Conservation (phyloP, 2,329 filamentous ascomycete genomes). For the Penicillium frequentans region DNA sequence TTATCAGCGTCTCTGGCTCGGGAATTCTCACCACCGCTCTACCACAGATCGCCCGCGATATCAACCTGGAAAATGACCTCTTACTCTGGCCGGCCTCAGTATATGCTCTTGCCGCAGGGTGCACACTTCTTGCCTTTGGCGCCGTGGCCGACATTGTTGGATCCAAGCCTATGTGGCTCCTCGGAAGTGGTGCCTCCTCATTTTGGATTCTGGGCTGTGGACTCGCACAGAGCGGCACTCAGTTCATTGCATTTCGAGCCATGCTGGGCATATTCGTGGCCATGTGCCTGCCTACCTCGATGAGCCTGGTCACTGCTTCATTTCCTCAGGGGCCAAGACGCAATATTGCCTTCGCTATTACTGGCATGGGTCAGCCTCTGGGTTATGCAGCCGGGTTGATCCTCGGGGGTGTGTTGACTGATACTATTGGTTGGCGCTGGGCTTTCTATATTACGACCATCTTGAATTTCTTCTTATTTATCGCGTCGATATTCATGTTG, state of each 20-base stretch:
- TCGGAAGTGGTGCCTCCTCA: background rate
- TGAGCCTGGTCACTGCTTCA: conserved; percentile 2
- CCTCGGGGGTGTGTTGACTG: conserved; percentile 50
- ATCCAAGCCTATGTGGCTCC: background rate
- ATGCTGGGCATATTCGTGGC: background rate
- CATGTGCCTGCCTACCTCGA: conserved; percentile 27
- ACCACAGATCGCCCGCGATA: background rate
- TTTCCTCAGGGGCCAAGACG: conserved; percentile 39
- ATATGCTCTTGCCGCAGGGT: background rate
- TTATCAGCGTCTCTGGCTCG: background rate
- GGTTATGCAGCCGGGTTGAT: conserved; percentile 52
- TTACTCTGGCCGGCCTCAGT: background rate
- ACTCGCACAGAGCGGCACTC: background rate
- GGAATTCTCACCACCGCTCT: background rate
- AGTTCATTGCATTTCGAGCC: background rate
- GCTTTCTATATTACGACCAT: conserved; percentile 36
- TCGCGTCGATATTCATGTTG: background rate
- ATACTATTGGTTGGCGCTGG: conserved; percentile 50
- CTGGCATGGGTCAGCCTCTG: conserved; percentile 51
- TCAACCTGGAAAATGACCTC: background rate
- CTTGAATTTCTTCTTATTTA: background rate
- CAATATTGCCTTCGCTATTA: conserved; percentile 52
- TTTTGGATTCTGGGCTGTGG: background rate
- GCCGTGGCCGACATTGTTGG: background rate
- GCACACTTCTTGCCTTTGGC: background rate